Evolutionary conservation across 2,329 filamentous ascomycete species (phyloP).

Genomic region (Dactylellina leptospora): DNA sequence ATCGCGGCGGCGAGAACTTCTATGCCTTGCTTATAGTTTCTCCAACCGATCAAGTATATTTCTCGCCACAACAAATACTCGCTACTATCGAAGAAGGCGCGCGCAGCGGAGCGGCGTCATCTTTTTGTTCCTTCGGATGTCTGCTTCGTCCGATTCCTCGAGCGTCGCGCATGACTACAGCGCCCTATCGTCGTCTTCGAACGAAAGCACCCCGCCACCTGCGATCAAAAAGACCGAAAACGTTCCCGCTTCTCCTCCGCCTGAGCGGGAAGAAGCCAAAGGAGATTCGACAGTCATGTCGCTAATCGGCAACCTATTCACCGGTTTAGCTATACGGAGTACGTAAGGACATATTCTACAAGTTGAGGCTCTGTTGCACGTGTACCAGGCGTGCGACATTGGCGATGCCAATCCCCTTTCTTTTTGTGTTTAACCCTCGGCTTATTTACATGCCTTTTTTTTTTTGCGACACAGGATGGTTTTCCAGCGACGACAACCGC

Average conservation of each 20-base stretch:
- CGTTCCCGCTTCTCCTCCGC: neutral
- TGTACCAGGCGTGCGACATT: too few relatives aligned
- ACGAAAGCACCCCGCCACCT: constrained; percentile 14
- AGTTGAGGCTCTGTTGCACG: too few relatives aligned
- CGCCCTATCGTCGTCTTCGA: constrained; percentile 10
- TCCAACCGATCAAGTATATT: neutral
- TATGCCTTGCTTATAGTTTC: neutral
- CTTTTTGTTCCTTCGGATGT: neutral
- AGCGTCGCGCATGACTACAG: constrained; percentile 18
- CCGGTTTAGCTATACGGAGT: too few relatives aligned
- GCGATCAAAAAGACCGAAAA: neutral
- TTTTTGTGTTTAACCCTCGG: neutral
- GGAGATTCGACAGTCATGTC: constrained; percentile 8
- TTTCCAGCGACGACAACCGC: neutral
- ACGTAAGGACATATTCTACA: too few relatives aligned
- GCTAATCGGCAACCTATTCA: neutral
- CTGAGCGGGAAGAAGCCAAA: neutral
- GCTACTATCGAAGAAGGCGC: too few relatives aligned
- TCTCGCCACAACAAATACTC: too few relatives aligned
- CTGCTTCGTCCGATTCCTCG: constrained; percentile 16
- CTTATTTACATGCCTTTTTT: constrained; percentile 7
- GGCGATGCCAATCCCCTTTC: too few relatives aligned
- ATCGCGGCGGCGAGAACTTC: too few relatives aligned
- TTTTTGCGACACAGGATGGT: neutral
- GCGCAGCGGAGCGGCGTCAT: constrained; percentile 1